Evolutionary conservation across 1,139 yeast genomes (phyloP).

Genomic region (Suzukiozyma palmioleophila): DNA sequence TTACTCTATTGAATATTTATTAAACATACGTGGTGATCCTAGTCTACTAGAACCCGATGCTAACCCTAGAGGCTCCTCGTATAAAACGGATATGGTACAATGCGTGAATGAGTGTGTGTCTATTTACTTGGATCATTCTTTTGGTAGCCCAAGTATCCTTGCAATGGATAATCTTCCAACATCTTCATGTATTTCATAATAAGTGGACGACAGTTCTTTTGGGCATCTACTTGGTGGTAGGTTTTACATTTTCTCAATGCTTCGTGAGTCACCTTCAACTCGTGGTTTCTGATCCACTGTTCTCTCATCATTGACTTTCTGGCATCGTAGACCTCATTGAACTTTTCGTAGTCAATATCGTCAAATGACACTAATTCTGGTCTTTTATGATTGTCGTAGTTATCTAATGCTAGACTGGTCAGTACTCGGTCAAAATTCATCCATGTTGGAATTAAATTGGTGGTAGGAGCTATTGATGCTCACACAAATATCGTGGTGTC

Average conservation of each 20-base stretch:
- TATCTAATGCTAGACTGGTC: constrained; percentile 25
- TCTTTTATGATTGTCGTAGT: constrained; percentile 52
- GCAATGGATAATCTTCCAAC: constrained; percentile 63
- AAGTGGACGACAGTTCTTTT: constrained; percentile 55
- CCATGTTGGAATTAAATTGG: neutral
- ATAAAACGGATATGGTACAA: neutral
- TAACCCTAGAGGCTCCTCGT: too few relatives aligned
- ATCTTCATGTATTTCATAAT: constrained; percentile 75
- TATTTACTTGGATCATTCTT: constrained; percentile 80
- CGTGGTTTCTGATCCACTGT: constrained; percentile 72
- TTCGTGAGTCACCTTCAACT: constrained; percentile 63
- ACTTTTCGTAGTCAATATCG: constrained; percentile 72
- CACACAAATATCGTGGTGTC: too few relatives aligned
- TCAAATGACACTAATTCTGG: constrained; percentile 80
- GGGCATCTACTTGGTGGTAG: constrained; percentile 75
- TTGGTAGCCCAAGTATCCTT: constrained; percentile 78
- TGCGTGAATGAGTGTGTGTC: constrained; percentile 5
- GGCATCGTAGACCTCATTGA: constrained; percentile 61
- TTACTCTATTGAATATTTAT: too few relatives aligned
- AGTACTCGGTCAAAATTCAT: neutral
- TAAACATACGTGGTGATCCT: too few relatives aligned
- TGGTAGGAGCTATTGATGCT: too few relatives aligned
- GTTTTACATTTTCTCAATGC: constrained; percentile 75
- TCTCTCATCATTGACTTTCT: constrained; percentile 76
- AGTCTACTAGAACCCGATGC: too few relatives aligned